These are phyloP conservation scores for Yamadazyma dendronema DNA, from an alignment of 1,139 yeast species.

Conservation along the genomic window DNA sequence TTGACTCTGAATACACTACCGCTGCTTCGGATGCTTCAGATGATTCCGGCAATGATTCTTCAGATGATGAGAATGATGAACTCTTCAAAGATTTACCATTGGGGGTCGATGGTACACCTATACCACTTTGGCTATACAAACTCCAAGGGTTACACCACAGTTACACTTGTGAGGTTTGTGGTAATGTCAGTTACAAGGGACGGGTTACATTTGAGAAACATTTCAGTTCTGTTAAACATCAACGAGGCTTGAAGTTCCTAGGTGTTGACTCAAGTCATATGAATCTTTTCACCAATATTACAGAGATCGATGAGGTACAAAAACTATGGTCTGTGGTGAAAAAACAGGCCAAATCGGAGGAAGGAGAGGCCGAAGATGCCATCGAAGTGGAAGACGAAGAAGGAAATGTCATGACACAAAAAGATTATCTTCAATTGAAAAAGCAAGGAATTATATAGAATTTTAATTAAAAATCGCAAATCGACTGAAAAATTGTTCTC, in stretches of 20 bases:
- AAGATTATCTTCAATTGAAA: slow-evolving; percentile 79
- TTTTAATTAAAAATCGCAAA: slow-evolving; percentile 3
- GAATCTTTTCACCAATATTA: slow-evolving; percentile 60
- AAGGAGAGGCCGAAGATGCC: slow-evolving; percentile 51
- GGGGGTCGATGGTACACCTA: slow-evolving; percentile 89
- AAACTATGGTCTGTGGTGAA: slow-evolving; percentile 52
- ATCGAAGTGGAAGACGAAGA: slow-evolving; percentile 88
- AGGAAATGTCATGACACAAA: slow-evolving; percentile 87
- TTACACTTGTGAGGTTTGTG: slow-evolving; percentile 85
- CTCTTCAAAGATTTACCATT: slow-evolving; percentile 58
- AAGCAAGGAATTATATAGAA: slow-evolving; percentile 67
- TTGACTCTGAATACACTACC: slow-evolving; percentile 35
- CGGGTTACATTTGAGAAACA: slow-evolving; percentile 70
- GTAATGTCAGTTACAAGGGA: slow-evolving; percentile 73
- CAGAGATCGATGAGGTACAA: slow-evolving; percentile 66
- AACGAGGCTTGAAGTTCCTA: slow-evolving; percentile 68
- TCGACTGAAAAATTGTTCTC: neutral
- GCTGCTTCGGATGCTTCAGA: slow-evolving; percentile 36
- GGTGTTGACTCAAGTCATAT: slow-evolving; percentile 55
- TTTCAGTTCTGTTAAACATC: slow-evolving; percentile 67
- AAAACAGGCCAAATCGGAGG: slow-evolving; percentile 35
- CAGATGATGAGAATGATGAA: slow-evolving; percentile 20
- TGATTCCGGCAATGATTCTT: slow-evolving; percentile 17
- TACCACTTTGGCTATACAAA: slow-evolving; percentile 91
- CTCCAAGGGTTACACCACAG: slow-evolving; percentile 78